Conservation (phyloP, 1,139 yeast genomes). For the Magnusiomyces ingens region DNA sequence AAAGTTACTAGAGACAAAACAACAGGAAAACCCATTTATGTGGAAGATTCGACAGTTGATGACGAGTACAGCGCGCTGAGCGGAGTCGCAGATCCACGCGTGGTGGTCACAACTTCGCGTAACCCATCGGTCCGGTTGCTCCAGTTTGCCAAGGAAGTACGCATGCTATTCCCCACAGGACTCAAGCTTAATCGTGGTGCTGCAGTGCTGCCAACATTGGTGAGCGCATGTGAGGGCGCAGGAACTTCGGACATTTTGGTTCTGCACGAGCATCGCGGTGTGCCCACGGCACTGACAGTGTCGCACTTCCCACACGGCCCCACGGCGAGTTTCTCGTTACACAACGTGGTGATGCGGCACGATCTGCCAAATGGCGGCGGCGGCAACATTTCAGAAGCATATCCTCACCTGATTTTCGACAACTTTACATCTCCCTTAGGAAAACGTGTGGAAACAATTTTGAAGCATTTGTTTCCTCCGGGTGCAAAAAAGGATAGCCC, state of each 20-base stretch:
- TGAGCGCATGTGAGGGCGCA: constrained; percentile 71
- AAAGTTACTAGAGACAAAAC: too few relatives aligned
- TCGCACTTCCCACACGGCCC: constrained; percentile 99
- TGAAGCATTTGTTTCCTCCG: constrained; percentile 91
- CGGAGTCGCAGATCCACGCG: constrained; percentile 87
- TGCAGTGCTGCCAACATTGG: constrained; percentile 77
- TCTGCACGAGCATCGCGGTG: constrained; percentile 96
- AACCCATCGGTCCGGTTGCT: constrained; percentile 78
- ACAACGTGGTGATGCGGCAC: constrained; percentile 90
- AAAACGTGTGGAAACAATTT: constrained; percentile 66
- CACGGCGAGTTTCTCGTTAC: constrained; percentile 86
- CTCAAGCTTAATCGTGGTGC: constrained; percentile 90
- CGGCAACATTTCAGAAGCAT: constrained; percentile 85
- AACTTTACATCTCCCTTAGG: constrained; percentile 84
- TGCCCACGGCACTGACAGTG: constrained; percentile 86
- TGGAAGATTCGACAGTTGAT: constrained; percentile 42
- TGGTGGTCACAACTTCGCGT: constrained; percentile 88
- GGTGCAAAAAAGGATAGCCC: constrained; percentile 90
- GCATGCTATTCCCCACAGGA: constrained; percentile 82
- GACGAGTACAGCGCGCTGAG: constrained; percentile 87
- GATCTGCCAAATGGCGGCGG: constrained; percentile 61
- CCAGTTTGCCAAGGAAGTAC: constrained; percentile 90
- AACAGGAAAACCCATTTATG: too few relatives aligned
- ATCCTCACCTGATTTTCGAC: constrained; percentile 91
- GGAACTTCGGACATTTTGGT: constrained; percentile 77